A percentile compares a stretch with the other conserved stretches of the same genome.
Conservation (phyloP, 345 rosid species). For the Camelina neglecta region DNA sequence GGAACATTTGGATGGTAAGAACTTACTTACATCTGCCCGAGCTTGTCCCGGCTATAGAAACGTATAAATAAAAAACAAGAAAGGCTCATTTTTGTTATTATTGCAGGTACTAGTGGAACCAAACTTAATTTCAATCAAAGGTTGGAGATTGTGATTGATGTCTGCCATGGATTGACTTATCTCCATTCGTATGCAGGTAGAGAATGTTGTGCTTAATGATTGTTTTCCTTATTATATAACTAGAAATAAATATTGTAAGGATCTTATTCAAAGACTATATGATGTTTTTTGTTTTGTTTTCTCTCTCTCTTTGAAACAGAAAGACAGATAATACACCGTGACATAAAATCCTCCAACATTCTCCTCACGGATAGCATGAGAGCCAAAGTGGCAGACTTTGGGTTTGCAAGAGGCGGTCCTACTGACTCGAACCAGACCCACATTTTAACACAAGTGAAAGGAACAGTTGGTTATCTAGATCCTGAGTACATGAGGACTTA, state of each 20-base stretch:
- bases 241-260: not conserved
- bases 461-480: conserved; percentile 95
- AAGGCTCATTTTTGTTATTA: conserved; percentile 23
- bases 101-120: conserved; percentile 68
- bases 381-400: conserved; percentile 97
- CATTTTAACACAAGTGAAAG: conserved; percentile 87
- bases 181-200: conserved; percentile 92
- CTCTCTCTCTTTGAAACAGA: conserved; percentile 49
- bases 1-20: conserved; percentile 94
- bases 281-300: not conserved
- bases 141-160: conserved; percentile 89
- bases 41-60: not conserved
- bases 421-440: conserved; percentile 70
- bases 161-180: conserved; percentile 93
- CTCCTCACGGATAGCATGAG: conserved; percentile 90
- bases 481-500: conserved; percentile 96
- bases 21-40: conserved; percentile 1
- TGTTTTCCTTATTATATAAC: not conserved
- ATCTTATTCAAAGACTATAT: not conserved
- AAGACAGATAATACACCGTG: conserved; percentile 93
- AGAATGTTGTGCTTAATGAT: conserved; percentile 15
- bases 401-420: conserved; percentile 86
- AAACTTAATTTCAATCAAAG: conserved; percentile 87
- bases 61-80: not conserved
- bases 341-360: conserved; percentile 92